Evolutionary conservation across 192 early-diverging fungal species (phyloP), one percentile per base, ranked within the genome.

Genomic region (Backusella parvicylindrica): DNA sequence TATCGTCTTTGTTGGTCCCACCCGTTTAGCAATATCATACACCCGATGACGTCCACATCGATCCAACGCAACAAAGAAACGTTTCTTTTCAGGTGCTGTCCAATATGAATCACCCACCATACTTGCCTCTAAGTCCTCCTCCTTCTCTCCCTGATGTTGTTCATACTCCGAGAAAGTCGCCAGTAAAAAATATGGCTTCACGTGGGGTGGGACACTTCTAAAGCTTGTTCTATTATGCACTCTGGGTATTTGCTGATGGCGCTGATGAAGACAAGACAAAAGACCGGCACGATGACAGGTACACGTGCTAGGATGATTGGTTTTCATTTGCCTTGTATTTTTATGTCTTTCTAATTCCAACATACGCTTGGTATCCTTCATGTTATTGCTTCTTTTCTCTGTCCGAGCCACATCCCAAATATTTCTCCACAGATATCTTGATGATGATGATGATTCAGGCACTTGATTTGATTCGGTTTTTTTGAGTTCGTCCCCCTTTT

Each of bases 61-160:
- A 11, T 77, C 64, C 28, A 77, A 18, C 15, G 63, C 76, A 1
- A 43, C 41, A 40, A 77, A 77, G n/a, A 77, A 77, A 1, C 70
- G 56, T 0, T 36, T 41, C 32, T 77, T 77, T 49, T 77, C 76
- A 1, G 28, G 7, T 2, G 28, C 1, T 6, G 37, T 40, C 76
- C 76, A 77, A 21, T 26, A 77, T 28, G 68, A 70, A 18, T 47
- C 15, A 30, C 68, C 68, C 28, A 70, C 41, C 68, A 70, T 70
- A 28, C 35, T 28, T 4, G 28, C 21, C 31, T 70, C 68, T 6
- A 47, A 33, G 1, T 28, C 68, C 6, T 70, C 68, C 4, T 41
- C 26, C 1, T 16, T 11, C 0, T 15, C 18, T 13, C 68, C 68
- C 4, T 70, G 9, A 28, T 70, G 28, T 6, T 47, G 68, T 30